These are phyloP conservation scores for Venturia pyrina DNA, from an alignment of 2,329 filamentous ascomycete genomes.

Conservation along the genomic window DNA sequence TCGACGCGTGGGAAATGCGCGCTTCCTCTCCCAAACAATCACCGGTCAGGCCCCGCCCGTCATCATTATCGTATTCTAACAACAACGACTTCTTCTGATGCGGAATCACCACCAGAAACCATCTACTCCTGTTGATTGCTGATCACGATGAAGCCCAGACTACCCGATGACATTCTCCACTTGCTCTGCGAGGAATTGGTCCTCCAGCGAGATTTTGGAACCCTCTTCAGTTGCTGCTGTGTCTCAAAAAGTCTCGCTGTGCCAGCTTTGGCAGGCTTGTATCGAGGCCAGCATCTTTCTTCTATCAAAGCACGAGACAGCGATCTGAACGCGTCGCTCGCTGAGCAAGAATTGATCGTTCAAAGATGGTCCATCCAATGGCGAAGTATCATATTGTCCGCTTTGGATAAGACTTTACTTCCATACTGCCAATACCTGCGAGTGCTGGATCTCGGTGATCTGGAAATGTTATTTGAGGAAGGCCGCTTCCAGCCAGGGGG, in stretches of 20 bases:
- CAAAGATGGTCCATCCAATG: constrained; percentile 55
- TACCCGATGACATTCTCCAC: constrained; percentile 52
- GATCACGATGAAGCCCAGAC: constrained; percentile 13
- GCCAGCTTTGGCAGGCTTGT: constrained; percentile 51
- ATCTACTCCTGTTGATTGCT: neutral
- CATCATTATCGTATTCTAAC: too few species aligned
- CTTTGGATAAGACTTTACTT: constrained; percentile 50
- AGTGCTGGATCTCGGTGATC: constrained; percentile 51
- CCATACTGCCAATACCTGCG: constrained; percentile 62
- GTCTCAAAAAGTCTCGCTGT: constrained; percentile 46
- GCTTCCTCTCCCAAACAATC: neutral
- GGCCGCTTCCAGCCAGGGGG: constrained; percentile 42
- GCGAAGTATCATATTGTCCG: constrained; percentile 59
- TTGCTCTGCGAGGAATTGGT: constrained; percentile 52
- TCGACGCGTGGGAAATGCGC: neutral
- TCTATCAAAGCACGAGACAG: constrained; percentile 16
- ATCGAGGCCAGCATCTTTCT: constrained; percentile 26
- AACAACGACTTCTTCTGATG: neutral
- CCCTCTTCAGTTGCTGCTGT: constrained; percentile 43
- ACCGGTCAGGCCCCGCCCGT: neutral
- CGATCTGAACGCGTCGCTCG: constrained; percentile 28
- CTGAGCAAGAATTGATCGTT: constrained; percentile 37
- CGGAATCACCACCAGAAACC: neutral
- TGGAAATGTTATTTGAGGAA: constrained; percentile 49
- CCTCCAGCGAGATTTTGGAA: constrained; percentile 42